phyloP scores from a whole-genome alignment of 108 stramenopile genomes.

The Nannochloropsis oceanica region DNA sequence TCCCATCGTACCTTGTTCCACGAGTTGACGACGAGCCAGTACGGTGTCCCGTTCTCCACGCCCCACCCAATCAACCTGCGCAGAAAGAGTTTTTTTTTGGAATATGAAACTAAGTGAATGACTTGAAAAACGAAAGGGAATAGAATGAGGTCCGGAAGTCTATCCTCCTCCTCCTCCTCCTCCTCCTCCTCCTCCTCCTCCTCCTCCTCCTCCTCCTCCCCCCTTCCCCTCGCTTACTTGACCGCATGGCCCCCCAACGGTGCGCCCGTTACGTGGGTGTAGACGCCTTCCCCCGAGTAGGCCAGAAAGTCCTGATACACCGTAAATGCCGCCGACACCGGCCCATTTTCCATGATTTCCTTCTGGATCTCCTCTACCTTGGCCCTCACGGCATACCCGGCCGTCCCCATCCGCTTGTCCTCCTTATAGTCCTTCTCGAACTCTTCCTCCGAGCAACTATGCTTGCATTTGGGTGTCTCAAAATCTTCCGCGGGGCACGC shows the following conservation, averaged over 20 bases:
- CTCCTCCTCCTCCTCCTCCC: too few species aligned
- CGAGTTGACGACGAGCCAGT: not conserved
- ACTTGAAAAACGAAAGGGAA: too few species aligned
- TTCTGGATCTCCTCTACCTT: slow-evolving; percentile 32
- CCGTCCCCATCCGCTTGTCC: slow-evolving; percentile 44
- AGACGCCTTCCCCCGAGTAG: slow-evolving; percentile 38
- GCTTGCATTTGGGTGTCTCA: slow-evolving; percentile 26
- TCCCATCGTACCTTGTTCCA: not conserved
- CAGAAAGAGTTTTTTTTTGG: not conserved
- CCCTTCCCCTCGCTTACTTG: not conserved
- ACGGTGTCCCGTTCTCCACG: not conserved
- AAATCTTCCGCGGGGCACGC: slow-evolving; percentile 32
- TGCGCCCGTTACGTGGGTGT: slow-evolving; percentile 8
- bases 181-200: too few species aligned
- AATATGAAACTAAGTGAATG: too few species aligned
- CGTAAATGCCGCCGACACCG: slow-evolving; percentile 40
- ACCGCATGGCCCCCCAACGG: slow-evolving; percentile 1
- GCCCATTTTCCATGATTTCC: slow-evolving; percentile 37
- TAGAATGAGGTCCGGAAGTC: too few species aligned
- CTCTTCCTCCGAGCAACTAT: slow-evolving; percentile 20
- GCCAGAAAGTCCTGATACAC: slow-evolving; percentile 46
- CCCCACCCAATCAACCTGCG: not conserved
- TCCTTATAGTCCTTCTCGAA: slow-evolving; percentile 14
- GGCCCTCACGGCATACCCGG: slow-evolving; percentile 27
- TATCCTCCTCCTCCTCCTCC: too few species aligned